Evolutionary conservation across 805 yeast genomes (phyloP), one percentile per base, ranked within the genome.

Genomic region (Kockiozyma suomiensis): DNA sequence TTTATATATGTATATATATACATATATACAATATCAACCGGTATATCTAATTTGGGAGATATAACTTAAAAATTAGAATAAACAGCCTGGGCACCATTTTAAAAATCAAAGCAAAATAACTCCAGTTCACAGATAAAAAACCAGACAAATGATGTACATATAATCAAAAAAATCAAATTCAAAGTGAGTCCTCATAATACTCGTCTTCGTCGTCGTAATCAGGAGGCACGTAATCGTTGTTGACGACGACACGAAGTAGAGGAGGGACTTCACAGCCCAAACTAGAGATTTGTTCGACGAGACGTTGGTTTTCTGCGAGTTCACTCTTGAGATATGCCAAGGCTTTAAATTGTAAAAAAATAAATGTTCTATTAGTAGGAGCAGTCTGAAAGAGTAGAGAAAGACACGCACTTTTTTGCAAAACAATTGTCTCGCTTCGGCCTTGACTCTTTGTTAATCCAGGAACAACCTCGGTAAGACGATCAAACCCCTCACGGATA

Each of bases 401-500:
- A 26, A n/a, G 15, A 28, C 13, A 49, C 69, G 45, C 57, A 69
- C 73, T 70, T 70, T 89, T 87, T 15, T 84, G 79, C 59, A 91
- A 79, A 10, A 92, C 88, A 17, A 84, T 79, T 35, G 89, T 79
- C 69, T 92, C 98, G 0, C 96, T 87, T 45, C 97, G 76, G 56
- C 87, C 84, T 67, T 93, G 97, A 25, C 78, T 76, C n/a, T 79
- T 78, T 1, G 81, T 78, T 45, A 92, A 75, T 7, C 82, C 84
- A 0, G 97, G 97, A 0, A 94, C 90, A 7, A 89, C 72, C 0
- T 80, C 78, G 0, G 91, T 92, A 23, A 92, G 78, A 56, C 81
- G 81, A 68, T 88, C 96, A 69, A 90, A 92, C 8, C 90, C 92
- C 8, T 85, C 82, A 47, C 97, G 78, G 23, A 93, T 90, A 43